Evolutionary conservation across 2,329 filamentous ascomycete genomes (phyloP).

Genomic region (Alternaria longipes): DNA sequence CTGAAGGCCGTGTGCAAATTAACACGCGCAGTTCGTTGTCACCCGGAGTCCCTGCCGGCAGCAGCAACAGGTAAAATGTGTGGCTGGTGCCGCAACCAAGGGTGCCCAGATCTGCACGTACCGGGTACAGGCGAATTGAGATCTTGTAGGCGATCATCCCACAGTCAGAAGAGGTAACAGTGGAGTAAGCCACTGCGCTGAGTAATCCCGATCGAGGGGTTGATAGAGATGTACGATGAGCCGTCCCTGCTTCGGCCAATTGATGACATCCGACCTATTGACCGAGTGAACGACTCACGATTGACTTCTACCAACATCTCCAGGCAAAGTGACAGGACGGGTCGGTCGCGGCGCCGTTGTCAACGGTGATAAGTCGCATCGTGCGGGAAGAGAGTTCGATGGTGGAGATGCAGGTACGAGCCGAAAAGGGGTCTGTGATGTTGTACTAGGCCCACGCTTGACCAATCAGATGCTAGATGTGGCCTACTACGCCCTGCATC

Average conservation of each 20-base stretch:
- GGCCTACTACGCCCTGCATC: constrained; percentile 13
- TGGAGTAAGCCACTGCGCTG: constrained; percentile 2
- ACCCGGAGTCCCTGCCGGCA: constrained; percentile 2
- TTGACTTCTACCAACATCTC: neutral
- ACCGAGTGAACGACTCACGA: neutral
- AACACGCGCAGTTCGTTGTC: neutral
- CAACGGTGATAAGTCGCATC: constrained; percentile 11
- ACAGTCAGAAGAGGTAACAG: constrained; percentile 1
- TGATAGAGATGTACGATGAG: neutral
- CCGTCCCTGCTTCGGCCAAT: neutral
- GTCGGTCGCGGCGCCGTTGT: constrained; percentile 9
- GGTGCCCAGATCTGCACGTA: constrained; percentile 10
- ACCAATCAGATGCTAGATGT: constrained; percentile 14
- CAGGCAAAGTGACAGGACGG: constrained; percentile 9
- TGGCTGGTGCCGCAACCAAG: constrained; percentile 1
- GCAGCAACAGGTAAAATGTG: neutral
- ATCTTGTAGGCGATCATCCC: constrained; percentile 12
- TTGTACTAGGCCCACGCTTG: neutral
- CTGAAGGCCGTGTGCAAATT: neutral
- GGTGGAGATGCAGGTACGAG: constrained; percentile 6
- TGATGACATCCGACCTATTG: neutral
- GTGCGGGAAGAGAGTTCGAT: neutral
- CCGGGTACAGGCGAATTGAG: constrained; percentile 12
- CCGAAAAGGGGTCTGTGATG: constrained; percentile 10
- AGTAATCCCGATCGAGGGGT: constrained; percentile 2